phyloP scores from a whole-genome alignment of 768 basidiomycete species.

The Pholiota molesta region DNA sequence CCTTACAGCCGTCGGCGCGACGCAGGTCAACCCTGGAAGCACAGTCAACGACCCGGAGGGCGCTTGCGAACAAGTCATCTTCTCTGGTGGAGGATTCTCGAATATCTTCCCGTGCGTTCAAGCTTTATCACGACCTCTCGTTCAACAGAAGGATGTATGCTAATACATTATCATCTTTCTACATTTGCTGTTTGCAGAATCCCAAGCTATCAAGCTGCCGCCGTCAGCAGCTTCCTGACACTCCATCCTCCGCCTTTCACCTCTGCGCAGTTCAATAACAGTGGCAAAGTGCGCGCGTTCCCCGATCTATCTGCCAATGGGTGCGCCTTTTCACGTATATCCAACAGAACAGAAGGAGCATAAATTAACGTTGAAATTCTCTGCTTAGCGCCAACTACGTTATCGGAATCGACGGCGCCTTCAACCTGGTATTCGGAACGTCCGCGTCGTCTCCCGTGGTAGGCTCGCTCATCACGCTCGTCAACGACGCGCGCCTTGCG shows the following conservation, averaged over 20 bases:
- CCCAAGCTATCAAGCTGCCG: slow-evolving; percentile 47
- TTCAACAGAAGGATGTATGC: neutral
- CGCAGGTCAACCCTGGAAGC: slow-evolving; percentile 47
- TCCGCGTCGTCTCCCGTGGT: slow-evolving; percentile 53
- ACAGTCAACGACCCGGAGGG: slow-evolving; percentile 46
- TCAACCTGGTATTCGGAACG: slow-evolving; percentile 48
- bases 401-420: slow-evolving; percentile 40
- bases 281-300: slow-evolving; percentile 48
- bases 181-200: slow-evolving; percentile 7
- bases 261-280: slow-evolving; percentile 46
- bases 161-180: slow-evolving; percentile 3
- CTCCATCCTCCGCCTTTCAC: slow-evolving; percentile 43
- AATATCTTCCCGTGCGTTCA: slow-evolving; percentile 40
- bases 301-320: slow-evolving; percentile 59
- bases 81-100: slow-evolving; percentile 56
- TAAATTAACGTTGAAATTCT: neutral
- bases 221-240: slow-evolving; percentile 42
- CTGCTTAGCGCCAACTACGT: neutral
- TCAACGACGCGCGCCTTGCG: slow-evolving; percentile 55
- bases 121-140: no score
- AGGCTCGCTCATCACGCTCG: slow-evolving; percentile 50
- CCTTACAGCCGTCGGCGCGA: slow-evolving; percentile 57
- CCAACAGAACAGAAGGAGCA: neutral
- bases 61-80: slow-evolving; percentile 49
- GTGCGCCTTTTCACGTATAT: slow-evolving; percentile 36